These are phyloP conservation scores for Salvia splendens DNA, from an alignment of 257 asterid species.

Conservation along the genomic window DNA sequence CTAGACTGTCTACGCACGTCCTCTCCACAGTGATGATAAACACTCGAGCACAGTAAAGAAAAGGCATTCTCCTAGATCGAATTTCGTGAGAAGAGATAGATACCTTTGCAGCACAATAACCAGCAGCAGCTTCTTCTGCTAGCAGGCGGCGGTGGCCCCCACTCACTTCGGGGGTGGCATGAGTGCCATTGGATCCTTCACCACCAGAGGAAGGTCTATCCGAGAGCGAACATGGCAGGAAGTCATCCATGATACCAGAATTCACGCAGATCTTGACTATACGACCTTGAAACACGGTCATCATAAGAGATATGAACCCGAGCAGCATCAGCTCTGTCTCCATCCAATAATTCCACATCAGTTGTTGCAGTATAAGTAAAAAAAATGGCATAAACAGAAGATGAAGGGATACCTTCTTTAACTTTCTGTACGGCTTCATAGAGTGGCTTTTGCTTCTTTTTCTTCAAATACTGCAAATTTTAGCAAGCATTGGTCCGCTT, in stretches of 20 bases:
- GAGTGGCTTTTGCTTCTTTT: conserved; percentile 68
- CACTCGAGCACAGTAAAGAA: background rate
- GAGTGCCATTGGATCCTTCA: conserved; percentile 28
- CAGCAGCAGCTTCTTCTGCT: conserved; percentile 47
- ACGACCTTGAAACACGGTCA: conserved; percentile 71
- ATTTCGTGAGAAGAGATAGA: background rate
- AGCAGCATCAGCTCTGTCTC: conserved; percentile 69
- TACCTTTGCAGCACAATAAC: conserved; percentile 65
- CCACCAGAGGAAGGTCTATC: conserved; percentile 28
- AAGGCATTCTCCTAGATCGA: background rate
- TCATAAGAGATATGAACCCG: conserved; percentile 76
- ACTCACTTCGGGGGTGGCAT: conserved; percentile 29
- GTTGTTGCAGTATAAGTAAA: conserved; percentile 28
- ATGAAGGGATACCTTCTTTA: conserved; percentile 57
- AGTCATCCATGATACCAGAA: conserved; percentile 38
- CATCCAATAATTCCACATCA: conserved; percentile 30
- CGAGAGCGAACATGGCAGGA: conserved; percentile 60
- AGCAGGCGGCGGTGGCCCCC: conserved; percentile 55
- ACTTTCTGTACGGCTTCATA: conserved; percentile 76
- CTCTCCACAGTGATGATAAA: conserved; percentile 9
- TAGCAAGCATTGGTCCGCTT: background rate
- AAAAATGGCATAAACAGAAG: conserved; percentile 18
- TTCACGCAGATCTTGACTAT: conserved; percentile 60
- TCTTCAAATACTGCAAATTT: conserved; percentile 64
- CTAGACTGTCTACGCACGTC: background rate